These are phyloP conservation scores for Skeletonema costatum DNA, from an alignment of 108 stramenopile species.

Conservation along the genomic window DNA sequence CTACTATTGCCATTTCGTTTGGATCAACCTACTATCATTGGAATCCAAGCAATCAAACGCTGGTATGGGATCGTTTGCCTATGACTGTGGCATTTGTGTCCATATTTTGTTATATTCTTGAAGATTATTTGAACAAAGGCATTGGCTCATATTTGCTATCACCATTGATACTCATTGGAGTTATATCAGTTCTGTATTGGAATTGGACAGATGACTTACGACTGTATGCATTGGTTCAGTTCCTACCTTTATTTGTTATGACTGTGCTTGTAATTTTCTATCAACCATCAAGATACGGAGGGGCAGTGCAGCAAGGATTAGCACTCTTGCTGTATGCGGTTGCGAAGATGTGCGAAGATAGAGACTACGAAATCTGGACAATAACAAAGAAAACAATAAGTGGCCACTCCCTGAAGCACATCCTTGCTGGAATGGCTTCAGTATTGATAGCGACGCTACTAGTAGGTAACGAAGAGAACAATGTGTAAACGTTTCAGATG, in stretches of 20 bases:
- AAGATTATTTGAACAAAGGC: constrained; percentile 11
- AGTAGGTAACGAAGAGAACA: not conserved
- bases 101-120: constrained; percentile 22
- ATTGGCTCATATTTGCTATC: constrained; percentile 11
- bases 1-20: constrained; percentile 20
- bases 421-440: constrained; percentile 30
- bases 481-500: not conserved
- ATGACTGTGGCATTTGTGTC: constrained; percentile 32
- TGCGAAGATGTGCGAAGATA: constrained; percentile 16
- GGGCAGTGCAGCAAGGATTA: constrained; percentile 13
- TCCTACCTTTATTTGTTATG: constrained; percentile 21
- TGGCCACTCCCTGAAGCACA: constrained; percentile 25
- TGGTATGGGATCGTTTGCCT: constrained; percentile 41
- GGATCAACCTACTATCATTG: constrained; percentile 41
- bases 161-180: constrained; percentile 12
- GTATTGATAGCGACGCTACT: constrained; percentile 6
- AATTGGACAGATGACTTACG: constrained; percentile 28
- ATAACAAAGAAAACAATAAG: constrained; percentile 7
- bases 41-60: constrained; percentile 23
- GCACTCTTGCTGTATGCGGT: constrained; percentile 14
- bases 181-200: constrained; percentile 29
- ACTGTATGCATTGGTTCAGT: constrained; percentile 18
- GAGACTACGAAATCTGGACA: constrained; percentile 20
- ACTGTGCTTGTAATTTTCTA: constrained; percentile 9
- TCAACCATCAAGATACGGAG: constrained; percentile 3